Evolutionary conservation across 2,329 filamentous ascomycete genomes (phyloP).

Genomic region (Coleophoma cylindrospora): DNA sequence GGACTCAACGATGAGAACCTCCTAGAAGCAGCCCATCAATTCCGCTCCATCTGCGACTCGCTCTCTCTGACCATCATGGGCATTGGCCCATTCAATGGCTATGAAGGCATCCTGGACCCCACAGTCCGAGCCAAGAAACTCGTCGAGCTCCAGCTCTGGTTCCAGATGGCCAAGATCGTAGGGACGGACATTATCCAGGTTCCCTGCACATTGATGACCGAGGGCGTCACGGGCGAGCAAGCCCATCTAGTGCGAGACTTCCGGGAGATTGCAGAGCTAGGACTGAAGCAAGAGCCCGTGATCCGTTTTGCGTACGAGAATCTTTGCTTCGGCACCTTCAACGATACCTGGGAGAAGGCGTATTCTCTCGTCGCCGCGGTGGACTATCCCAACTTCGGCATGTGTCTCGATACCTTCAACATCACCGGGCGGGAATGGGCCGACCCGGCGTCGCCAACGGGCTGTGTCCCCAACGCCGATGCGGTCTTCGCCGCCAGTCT

Average conservation of each 20-base stretch:
- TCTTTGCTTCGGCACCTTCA: slow-evolving; percentile 65
- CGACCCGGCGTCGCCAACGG: slow-evolving; percentile 48
- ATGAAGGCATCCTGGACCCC: slow-evolving; percentile 67
- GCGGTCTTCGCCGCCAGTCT: slow-evolving; percentile 38
- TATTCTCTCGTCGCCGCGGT: slow-evolving; percentile 66
- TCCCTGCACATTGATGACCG: slow-evolving; percentile 55
- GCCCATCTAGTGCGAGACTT: slow-evolving; percentile 58
- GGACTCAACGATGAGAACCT: slow-evolving; percentile 33
- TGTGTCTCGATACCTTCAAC: slow-evolving; percentile 77
- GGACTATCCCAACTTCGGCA: slow-evolving; percentile 65
- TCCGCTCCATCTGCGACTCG: slow-evolving; percentile 51
- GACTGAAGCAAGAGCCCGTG: slow-evolving; percentile 44
- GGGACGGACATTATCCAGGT: slow-evolving; percentile 70
- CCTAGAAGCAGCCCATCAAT: slow-evolving; percentile 50
- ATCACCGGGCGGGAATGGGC: slow-evolving; percentile 68
- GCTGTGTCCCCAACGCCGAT: slow-evolving; percentile 18
- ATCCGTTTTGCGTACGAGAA: slow-evolving; percentile 71
- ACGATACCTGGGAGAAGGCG: slow-evolving; percentile 66
- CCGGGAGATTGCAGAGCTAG: slow-evolving; percentile 61
- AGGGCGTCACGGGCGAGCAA: slow-evolving; percentile 40
- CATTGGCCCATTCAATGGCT: slow-evolving; percentile 66
- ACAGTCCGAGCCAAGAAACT: slow-evolving; percentile 50
- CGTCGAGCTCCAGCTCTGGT: slow-evolving; percentile 64
- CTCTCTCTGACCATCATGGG: slow-evolving; percentile 51
- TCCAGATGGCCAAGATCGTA: slow-evolving; percentile 59